phyloP scores from a whole-genome alignment of 139 green algal genomes.

The Parachlorella kessleri region DNA sequence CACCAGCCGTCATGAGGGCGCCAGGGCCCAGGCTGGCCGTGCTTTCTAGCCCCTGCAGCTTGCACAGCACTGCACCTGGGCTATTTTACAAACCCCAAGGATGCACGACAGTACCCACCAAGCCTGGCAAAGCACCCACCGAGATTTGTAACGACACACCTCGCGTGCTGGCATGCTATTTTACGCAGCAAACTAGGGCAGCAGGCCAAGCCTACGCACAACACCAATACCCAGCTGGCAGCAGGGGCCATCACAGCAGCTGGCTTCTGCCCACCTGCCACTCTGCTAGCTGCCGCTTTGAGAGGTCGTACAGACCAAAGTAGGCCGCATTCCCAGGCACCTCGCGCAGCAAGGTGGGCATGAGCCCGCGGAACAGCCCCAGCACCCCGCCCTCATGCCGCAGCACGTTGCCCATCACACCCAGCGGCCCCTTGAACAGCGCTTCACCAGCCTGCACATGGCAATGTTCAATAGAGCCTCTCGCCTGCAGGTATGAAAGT shows the following conservation, averaged over 20 bases:
- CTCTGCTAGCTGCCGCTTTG: slow-evolving; percentile 51
- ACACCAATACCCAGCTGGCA: too few relatives aligned
- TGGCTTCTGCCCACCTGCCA: slow-evolving; percentile 42
- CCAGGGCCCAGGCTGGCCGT: slow-evolving; percentile 41
- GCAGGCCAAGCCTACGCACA: too few relatives aligned
- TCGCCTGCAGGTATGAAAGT: too few relatives aligned
- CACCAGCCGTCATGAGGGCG: slow-evolving; percentile 68
- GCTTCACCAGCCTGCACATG: slow-evolving; percentile 7
- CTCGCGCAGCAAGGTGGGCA: slow-evolving; percentile 68
- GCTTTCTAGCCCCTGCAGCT: neutral
- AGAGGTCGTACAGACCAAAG: slow-evolving; percentile 76
- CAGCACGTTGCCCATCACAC: slow-evolving; percentile 69
- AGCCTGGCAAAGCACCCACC: too few relatives aligned
- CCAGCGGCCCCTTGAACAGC: slow-evolving; percentile 52
- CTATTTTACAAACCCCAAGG: too few relatives aligned
- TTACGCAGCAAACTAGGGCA: too few relatives aligned
- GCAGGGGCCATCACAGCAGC: too few relatives aligned
- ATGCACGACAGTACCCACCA: too few relatives aligned
- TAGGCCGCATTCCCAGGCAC: slow-evolving; percentile 74
- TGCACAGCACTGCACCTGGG: too few relatives aligned
- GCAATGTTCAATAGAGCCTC: too few relatives aligned
- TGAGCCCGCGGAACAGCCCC: slow-evolving; percentile 66
- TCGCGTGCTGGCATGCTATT: too few relatives aligned
- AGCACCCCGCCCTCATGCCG: slow-evolving; percentile 55
- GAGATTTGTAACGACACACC: too few relatives aligned